phyloP scores from a whole-genome alignment of 768 basidiomycete genomes.

The Hygrophoropsis aurantiaca region DNA sequence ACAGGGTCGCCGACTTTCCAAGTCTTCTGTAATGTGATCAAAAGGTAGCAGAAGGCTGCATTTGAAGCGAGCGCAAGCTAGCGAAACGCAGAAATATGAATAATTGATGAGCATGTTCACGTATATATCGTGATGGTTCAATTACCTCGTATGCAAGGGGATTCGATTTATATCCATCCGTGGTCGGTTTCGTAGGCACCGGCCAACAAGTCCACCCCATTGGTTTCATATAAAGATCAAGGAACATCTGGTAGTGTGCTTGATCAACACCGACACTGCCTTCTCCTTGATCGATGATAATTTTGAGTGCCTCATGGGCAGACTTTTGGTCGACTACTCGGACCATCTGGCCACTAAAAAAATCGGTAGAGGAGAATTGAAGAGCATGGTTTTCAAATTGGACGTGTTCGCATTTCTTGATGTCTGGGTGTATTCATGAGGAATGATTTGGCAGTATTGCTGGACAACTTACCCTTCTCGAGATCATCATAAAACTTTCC shows the following conservation, averaged over 20 bases:
- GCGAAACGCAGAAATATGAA: background rate
- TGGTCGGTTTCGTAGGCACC: constrained; percentile 6
- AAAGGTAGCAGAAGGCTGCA: constrained; percentile 17
- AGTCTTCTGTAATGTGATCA: constrained; percentile 11
- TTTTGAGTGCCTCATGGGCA: constrained; percentile 11
- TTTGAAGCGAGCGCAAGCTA: constrained; percentile 15
- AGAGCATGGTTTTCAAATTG: constrained; percentile 6
- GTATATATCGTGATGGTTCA: background rate
- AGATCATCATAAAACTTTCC: constrained; percentile 6
- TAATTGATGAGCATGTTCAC: no score
- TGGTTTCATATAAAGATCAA: constrained; percentile 11
- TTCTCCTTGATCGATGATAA: constrained; percentile 19
- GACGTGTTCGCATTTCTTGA: constrained; percentile 1
- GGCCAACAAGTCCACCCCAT: constrained; percentile 8
- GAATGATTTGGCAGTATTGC: constrained; percentile 1
- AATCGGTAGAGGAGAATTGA: constrained; percentile 12
- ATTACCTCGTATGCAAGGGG: constrained; percentile 6
- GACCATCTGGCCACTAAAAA: constrained; percentile 13
- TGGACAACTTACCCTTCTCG: constrained; percentile 1
- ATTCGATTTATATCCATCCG: constrained; percentile 5
- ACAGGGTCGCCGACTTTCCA: constrained; percentile 6
- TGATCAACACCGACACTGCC: constrained; percentile 14
- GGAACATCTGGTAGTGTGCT: constrained; percentile 18
- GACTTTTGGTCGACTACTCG: constrained; percentile 8
- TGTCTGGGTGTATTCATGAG: constrained; percentile 7